These are phyloP conservation scores for Gaeumannomyces tritici DNA, from an alignment of 2,329 filamentous ascomycete species.

Conservation along the genomic window DNA sequence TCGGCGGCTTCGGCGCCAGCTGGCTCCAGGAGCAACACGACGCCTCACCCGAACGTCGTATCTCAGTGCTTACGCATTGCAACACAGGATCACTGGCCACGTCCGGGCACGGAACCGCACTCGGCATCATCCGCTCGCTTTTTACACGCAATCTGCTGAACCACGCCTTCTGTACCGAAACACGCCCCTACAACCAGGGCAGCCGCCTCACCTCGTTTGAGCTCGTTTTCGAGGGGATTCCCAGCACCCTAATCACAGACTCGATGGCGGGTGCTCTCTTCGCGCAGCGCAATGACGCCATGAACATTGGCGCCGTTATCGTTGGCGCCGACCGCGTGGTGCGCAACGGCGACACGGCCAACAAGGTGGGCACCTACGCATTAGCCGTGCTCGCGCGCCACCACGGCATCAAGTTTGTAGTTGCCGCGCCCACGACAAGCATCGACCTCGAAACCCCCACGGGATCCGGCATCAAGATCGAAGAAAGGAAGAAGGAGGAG, in stretches of 20 bases:
- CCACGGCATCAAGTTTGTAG: constrained; percentile 88
- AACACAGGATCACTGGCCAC: constrained; percentile 96
- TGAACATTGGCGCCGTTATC: constrained; percentile 75
- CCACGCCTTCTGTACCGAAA: constrained; percentile 94
- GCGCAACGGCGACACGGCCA: constrained; percentile 93
- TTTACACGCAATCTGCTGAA: constrained; percentile 55
- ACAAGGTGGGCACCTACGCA: constrained; percentile 95
- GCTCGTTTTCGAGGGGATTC: constrained; percentile 87
- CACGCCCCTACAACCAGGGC: constrained; percentile 94
- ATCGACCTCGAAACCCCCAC: constrained; percentile 76
- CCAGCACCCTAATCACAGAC: constrained; percentile 74
- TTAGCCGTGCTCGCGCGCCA: constrained; percentile 82
- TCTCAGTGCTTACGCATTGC: constrained; percentile 93
- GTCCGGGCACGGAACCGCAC: constrained; percentile 91
- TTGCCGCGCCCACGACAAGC: constrained; percentile 88
- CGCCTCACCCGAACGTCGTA: constrained; percentile 34
- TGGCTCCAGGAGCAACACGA: constrained; percentile 63
- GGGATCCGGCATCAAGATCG: constrained; percentile 77
- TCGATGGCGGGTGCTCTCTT: constrained; percentile 46
- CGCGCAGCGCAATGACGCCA: constrained; percentile 44
- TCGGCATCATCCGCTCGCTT: constrained; percentile 86
- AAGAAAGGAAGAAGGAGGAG: constrained; percentile 74
- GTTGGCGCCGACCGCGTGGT: constrained; percentile 94
- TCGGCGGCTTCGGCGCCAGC: constrained; percentile 71
- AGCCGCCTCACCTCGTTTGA: constrained; percentile 92